A percentile compares a stretch with the other conserved stretches of the same genome.
These are phyloP conservation scores for Paraphoma sp. DNA, from an alignment of 2,329 filamentous ascomycete genomes.

Conservation along the genomic window DNA sequence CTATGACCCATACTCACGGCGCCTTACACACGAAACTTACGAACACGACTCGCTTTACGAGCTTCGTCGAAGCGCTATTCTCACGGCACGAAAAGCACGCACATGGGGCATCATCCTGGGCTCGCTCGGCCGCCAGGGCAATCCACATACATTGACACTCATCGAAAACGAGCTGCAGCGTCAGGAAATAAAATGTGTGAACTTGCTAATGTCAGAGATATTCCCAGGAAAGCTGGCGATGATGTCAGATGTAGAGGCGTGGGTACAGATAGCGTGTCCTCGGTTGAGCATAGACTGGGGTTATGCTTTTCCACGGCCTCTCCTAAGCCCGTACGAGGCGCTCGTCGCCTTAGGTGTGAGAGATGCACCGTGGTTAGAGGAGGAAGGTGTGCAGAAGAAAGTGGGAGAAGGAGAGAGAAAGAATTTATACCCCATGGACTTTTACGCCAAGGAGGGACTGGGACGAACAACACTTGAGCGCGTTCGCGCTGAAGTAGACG, in stretches of 20 bases:
- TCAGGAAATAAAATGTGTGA: conserved; percentile 79
- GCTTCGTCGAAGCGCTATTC: conserved; percentile 78
- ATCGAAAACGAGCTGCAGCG: conserved; percentile 80
- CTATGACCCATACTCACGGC: conserved; percentile 95
- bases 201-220: conserved; percentile 89
- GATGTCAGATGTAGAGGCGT: conserved; percentile 93
- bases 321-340: conserved; percentile 94
- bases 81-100: conserved; percentile 73
- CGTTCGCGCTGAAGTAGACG: conserved; percentile 27
- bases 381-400: conserved; percentile 36
- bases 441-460: conserved; percentile 90
- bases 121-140: conserved; percentile 90
- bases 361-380: conserved; percentile 72
- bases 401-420: conserved; percentile 51
- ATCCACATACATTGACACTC: conserved; percentile 86
- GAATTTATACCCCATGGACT: conserved; percentile 95
- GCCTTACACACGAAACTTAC: conserved; percentile 89
- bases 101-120: conserved; percentile 97
- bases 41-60: conserved; percentile 89
- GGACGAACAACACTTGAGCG: conserved; percentile 70
- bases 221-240: conserved; percentile 93
- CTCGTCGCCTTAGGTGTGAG: conserved; percentile 83
- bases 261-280: conserved; percentile 99
- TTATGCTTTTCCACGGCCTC: conserved; percentile 87
- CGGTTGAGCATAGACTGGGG: conserved; percentile 98